Evolutionary conservation across 495 filamentous ascomycete genomes (phyloP).

Genomic region (Aspergillus cavernicola): DNA sequence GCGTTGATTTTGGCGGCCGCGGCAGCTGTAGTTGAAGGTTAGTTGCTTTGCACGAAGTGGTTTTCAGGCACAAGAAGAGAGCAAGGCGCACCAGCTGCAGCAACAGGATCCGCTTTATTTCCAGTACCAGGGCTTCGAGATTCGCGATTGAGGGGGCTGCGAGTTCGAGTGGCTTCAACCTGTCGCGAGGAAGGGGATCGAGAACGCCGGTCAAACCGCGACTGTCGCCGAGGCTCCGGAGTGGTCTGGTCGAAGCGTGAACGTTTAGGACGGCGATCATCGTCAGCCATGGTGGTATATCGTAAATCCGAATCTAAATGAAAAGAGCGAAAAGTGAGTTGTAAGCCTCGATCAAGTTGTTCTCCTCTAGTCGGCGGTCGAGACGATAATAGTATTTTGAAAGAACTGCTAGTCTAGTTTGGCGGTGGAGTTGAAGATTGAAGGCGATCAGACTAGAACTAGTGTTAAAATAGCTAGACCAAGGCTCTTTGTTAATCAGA

Average conservation of each 20-base stretch:
- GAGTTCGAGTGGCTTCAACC: constrained; percentile 61
- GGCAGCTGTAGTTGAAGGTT: constrained; percentile 55
- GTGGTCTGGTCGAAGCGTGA: constrained; percentile 91
- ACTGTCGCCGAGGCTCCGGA: constrained; percentile 65
- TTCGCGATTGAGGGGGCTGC: constrained; percentile 69
- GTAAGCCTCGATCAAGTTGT: constrained; percentile 1
- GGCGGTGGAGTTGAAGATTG: constrained; percentile 15
- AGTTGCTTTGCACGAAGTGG: background rate
- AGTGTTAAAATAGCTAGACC: constrained; percentile 4
- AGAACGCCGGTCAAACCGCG: constrained; percentile 82
- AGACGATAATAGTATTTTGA: constrained; percentile 16
- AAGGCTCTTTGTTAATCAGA: background rate
- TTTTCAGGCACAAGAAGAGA: background rate
- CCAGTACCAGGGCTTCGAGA: constrained; percentile 47
- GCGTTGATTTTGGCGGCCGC: constrained; percentile 94
- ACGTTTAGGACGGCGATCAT: constrained; percentile 74
- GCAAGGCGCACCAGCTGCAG: constrained; percentile 68
- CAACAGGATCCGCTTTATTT: constrained; percentile 65
- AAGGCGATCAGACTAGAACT: constrained; percentile 11
- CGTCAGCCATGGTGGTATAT: constrained; percentile 63
- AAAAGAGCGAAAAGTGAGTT: background rate
- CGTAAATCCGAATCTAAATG: constrained; percentile 1
- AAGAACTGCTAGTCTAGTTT: constrained; percentile 20
- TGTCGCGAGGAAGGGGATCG: constrained; percentile 71
- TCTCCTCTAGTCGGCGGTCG: no score